Percentiles rank a stretch among this genome's conserved stretches.
phyloP scores from a whole-genome alignment of 208 protist species.

The Crithidia expoeki region DNA sequence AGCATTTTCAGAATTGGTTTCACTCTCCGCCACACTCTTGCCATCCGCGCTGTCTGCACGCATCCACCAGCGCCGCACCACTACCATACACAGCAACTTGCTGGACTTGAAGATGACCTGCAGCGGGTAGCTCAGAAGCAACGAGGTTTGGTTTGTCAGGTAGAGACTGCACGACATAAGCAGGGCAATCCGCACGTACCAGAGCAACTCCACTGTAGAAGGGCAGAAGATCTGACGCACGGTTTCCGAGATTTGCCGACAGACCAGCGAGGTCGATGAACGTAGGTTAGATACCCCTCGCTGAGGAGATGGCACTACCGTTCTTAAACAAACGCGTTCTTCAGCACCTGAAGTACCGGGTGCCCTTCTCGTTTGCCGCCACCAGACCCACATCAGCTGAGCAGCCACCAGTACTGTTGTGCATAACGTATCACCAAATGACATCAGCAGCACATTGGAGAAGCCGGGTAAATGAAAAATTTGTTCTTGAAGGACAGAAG shows the following conservation, averaged over 20 bases:
- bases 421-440: slow-evolving; percentile 40
- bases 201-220: slow-evolving; percentile 36
- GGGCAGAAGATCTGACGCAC: slow-evolving; percentile 17
- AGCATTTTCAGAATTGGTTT: too few species aligned
- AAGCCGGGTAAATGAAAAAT: slow-evolving; percentile 69
- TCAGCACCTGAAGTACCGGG: too few species aligned
- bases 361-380: too few species aligned
- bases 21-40: background rate
- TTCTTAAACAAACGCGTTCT: too few species aligned
- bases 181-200: slow-evolving; percentile 53
- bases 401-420: slow-evolving; percentile 33
- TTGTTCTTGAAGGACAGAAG: slow-evolving; percentile 46
- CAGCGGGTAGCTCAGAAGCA: slow-evolving; percentile 51
- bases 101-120: slow-evolving; percentile 75
- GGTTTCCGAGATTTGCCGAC: background rate
- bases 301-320: too few species aligned
- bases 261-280: background rate
- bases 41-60: background rate
- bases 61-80: slow-evolving; percentile 36
- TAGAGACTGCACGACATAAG: slow-evolving; percentile 50
- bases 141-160: slow-evolving; percentile 51
- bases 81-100: slow-evolving; percentile 60
- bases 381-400: slow-evolving; percentile 24
- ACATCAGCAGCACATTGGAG: slow-evolving; percentile 46
- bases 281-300: too few species aligned